A percentile compares a stretch with the other conserved stretches of the same genome.
These are phyloP conservation scores for Usnea hakonensis DNA, from an alignment of 495 filamentous ascomycete genomes.

Conservation along the genomic window DNA sequence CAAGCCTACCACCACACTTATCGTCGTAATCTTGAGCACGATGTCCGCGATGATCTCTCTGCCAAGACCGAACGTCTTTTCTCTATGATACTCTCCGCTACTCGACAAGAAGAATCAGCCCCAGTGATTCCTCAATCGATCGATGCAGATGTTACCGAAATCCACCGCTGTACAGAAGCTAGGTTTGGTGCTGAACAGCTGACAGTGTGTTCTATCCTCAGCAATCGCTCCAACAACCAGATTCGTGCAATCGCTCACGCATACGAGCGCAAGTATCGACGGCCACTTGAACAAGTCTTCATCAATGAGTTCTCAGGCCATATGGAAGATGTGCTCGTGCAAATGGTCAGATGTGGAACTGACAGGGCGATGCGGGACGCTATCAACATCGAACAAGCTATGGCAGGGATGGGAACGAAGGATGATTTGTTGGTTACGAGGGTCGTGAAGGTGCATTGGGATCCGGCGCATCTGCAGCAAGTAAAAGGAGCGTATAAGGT, in stretches of 20 bases:
- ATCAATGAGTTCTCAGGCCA: slow-evolving; percentile 80
- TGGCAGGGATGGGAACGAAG: slow-evolving; percentile 82
- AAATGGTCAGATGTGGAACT: slow-evolving; percentile 64
- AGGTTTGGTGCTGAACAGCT: slow-evolving; percentile 66
- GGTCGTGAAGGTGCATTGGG: slow-evolving; percentile 73
- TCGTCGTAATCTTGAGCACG: slow-evolving; percentile 51
- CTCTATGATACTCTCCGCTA: slow-evolving; percentile 62
- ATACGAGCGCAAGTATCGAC: slow-evolving; percentile 59
- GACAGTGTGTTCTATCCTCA: slow-evolving; percentile 68
- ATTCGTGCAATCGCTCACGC: slow-evolving; percentile 68
- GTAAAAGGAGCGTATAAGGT: slow-evolving; percentile 67
- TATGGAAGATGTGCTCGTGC: slow-evolving; percentile 78
- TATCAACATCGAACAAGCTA: slow-evolving; percentile 67
- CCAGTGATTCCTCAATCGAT: slow-evolving; percentile 62
- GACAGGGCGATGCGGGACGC: slow-evolving; percentile 82
- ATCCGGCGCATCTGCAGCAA: slow-evolving; percentile 57
- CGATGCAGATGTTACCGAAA: slow-evolving; percentile 60
- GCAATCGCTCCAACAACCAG: slow-evolving; percentile 64
- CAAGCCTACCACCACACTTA: slow-evolving; percentile 60
- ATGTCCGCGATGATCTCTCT: slow-evolving; percentile 69
- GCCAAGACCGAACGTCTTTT: slow-evolving; percentile 80
- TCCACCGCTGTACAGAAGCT: slow-evolving; percentile 67
- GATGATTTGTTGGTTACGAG: slow-evolving; percentile 69
- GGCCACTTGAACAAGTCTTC: slow-evolving; percentile 61
- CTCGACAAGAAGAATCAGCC: slow-evolving; percentile 63